These are phyloP conservation scores for Pneumocystis wakefieldiae DNA, from an alignment of 1,139 yeast genomes.

Conservation along the genomic window DNA sequence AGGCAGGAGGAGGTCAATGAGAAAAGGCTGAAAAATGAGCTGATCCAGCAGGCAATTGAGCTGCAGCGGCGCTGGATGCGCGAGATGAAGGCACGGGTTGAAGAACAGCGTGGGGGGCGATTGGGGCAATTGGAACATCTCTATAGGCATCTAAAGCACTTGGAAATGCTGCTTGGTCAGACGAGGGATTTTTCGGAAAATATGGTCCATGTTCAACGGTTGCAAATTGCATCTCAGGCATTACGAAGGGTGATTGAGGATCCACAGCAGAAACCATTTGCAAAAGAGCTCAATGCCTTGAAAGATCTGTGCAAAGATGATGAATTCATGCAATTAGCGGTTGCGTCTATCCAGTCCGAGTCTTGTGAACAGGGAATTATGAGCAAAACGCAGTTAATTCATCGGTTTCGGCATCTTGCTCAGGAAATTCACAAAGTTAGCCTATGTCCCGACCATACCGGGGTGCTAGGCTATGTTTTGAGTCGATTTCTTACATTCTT, in stretches of 20 bases:
- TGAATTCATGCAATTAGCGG: conserved; percentile 32
- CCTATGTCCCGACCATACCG: conserved; percentile 85
- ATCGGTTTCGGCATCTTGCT: conserved; percentile 67
- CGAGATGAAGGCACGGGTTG: conserved; percentile 49
- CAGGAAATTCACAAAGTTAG: conserved; percentile 86
- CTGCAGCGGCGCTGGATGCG: conserved; percentile 59
- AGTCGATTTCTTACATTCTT: conserved; percentile 65
- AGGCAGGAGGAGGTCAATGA: conserved; percentile 55
- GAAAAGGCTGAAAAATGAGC: conserved; percentile 63
- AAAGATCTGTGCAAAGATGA: conserved; percentile 33
- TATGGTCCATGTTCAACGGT: conserved; percentile 41
- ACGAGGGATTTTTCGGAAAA: conserved; percentile 43
- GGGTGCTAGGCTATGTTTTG: conserved; percentile 78
- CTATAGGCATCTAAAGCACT: conserved; percentile 38
- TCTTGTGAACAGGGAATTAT: conserved; percentile 44
- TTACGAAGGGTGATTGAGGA: conserved; percentile 35
- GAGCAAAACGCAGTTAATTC: conserved; percentile 34
- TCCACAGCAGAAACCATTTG: conserved; percentile 25
- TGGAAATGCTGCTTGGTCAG: conserved; percentile 45
- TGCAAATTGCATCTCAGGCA: conserved; percentile 42
- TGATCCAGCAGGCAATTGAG: conserved; percentile 53
- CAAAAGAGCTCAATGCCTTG: conserved; percentile 25
- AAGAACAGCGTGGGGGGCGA: conserved; percentile 69
- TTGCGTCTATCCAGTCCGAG: conserved; percentile 34
- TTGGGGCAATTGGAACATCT: conserved; percentile 54